phyloP scores from a whole-genome alignment of 331 rosid genomes.

The Acacia concinna region DNA sequence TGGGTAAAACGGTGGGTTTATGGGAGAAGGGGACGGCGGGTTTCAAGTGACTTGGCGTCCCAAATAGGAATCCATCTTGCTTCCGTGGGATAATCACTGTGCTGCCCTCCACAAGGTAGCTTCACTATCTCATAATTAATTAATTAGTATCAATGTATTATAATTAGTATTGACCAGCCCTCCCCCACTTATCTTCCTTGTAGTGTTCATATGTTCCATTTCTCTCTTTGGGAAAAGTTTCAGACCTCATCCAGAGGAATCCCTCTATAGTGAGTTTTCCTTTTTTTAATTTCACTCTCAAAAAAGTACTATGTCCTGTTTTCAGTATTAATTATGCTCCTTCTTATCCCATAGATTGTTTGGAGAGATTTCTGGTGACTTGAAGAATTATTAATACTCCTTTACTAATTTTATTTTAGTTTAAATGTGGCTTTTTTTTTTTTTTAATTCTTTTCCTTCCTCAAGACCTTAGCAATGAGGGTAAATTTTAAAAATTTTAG shows the following conservation, averaged over 20 bases:
- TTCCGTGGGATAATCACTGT: background rate
- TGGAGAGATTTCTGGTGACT: no score
- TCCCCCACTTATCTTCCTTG: background rate
- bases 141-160: no score
- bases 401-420: no score
- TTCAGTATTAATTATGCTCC: background rate
- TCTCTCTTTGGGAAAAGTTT: background rate
- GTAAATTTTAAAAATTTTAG: no score
- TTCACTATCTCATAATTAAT: background rate
- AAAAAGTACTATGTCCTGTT: background rate
- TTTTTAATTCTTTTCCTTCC: no score
- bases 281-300: background rate
- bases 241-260: no score
- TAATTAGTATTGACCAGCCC: background rate
- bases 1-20: slow-evolving; percentile 24
- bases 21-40: slow-evolving; percentile 70
- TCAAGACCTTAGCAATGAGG: no score
- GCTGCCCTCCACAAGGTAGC: no score
- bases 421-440: no score
- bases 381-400: no score
- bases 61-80: slow-evolving; percentile 3
- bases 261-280: background rate
- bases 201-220: background rate
- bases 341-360: background rate
- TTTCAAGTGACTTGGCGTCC: slow-evolving; percentile 68